Conservation (phyloP, 305 asterid genomes). For the Fraxinus ornus region DNA sequence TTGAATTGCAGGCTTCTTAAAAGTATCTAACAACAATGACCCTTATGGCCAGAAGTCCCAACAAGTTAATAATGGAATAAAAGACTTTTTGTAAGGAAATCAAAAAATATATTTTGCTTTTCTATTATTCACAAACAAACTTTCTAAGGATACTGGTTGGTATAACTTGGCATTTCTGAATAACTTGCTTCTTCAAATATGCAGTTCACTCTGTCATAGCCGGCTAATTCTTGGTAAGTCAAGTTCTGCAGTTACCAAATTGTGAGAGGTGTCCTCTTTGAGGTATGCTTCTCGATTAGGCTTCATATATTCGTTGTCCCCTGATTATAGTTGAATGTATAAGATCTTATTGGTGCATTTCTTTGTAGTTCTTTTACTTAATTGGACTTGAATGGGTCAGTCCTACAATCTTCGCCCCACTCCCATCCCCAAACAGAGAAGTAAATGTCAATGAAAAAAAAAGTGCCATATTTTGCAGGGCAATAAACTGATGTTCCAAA, state of each 20-base stretch:
- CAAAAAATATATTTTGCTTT: conserved; percentile 13
- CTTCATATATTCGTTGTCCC: conserved; percentile 40
- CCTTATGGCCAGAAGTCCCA: conserved; percentile 51
- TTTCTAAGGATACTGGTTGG: conserved; percentile 25
- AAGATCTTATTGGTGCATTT: conserved; percentile 18
- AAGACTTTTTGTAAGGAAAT: conserved; percentile 45
- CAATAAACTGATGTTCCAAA: too few relatives aligned
- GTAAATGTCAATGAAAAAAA: neutral
- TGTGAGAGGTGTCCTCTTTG: conserved; percentile 82
- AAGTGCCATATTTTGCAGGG: neutral
- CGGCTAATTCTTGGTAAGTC: conserved; percentile 70
- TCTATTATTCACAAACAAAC: conserved; percentile 34
- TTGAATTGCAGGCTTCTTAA: conserved; percentile 66
- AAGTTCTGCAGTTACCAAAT: conserved; percentile 59
- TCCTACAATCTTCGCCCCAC: neutral
- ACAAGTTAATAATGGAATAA: conserved; percentile 57
- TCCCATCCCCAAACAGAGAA: neutral
- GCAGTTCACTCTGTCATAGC: conserved; percentile 65
- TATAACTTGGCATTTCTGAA: too few relatives aligned
- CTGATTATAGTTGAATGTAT: conserved; percentile 23
- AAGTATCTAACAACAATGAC: conserved; percentile 19
- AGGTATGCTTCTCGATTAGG: conserved; percentile 80
- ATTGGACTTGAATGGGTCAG: neutral
- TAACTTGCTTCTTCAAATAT: conserved; percentile 62
- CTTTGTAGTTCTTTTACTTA: neutral